Conservation (phyloP, 345 rosid species). For the Euphorbia pulcherrima region DNA sequence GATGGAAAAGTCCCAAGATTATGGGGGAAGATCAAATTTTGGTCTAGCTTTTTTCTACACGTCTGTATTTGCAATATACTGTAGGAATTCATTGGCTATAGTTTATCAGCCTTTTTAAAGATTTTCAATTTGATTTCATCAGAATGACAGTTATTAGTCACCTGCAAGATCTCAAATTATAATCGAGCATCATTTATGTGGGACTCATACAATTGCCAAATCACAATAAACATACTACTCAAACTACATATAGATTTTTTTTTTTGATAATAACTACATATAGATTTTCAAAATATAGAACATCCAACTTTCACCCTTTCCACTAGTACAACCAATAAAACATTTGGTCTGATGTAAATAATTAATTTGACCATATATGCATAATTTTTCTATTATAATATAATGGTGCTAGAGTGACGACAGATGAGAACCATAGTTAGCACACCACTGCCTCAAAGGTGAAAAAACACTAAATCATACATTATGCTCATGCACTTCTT, state of each 20-base stretch:
- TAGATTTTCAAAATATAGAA: background rate
- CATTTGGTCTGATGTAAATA: background rate
- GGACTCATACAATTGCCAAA: background rate
- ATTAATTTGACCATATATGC: background rate
- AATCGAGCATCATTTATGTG: background rate
- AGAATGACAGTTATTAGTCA: background rate
- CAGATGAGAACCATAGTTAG: background rate
- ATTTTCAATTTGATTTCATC: no score
- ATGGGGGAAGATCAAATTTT: background rate
- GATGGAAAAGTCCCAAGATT: conserved; percentile 15
- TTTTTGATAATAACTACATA: no score
- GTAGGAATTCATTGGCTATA: background rate
- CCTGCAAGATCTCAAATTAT: background rate
- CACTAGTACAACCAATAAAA: background rate
- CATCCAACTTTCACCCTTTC: background rate
- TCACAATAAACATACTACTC: background rate
- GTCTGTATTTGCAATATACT: background rate
- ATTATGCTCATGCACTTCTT: background rate
- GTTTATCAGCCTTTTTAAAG: background rate
- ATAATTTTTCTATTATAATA: background rate
- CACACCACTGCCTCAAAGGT: background rate
- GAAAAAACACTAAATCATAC: background rate
- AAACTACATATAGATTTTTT: background rate
- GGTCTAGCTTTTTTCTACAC: background rate
- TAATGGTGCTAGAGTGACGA: background rate